phyloP scores from a whole-genome alignment of 1,284 basidiomycete genomes.

The Leccinum pachyderme region DNA sequence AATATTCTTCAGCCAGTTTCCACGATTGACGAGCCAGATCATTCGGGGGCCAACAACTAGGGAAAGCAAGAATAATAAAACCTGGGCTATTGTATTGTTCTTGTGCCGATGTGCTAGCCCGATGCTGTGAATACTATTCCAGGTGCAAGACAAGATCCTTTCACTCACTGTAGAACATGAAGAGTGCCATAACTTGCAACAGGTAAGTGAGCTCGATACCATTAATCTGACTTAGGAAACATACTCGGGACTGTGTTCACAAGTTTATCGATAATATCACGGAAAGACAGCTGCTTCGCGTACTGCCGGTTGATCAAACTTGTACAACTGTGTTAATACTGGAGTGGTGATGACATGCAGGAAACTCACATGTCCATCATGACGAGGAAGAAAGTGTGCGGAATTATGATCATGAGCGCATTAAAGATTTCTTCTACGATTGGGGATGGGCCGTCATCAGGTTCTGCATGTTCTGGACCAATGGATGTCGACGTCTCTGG shows the following conservation, averaged over 20 bases:
- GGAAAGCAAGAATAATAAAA: conserved; percentile 56
- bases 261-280: conserved; percentile 53
- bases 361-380: conserved; percentile 75
- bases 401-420: conserved; percentile 59
- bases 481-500: background rate
- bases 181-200: conserved; percentile 59
- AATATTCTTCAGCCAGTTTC: conserved; percentile 66
- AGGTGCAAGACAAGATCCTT: background rate
- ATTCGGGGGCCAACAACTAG: conserved; percentile 58
- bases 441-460: conserved; percentile 38
- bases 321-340: conserved; percentile 4
- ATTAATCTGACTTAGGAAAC: conserved; percentile 28
- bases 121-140: conserved; percentile 2
- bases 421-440: conserved; percentile 70
- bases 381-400: conserved; percentile 66
- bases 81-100: conserved; percentile 48
- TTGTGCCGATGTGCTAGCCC: conserved; percentile 64
- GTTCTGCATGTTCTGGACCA: conserved; percentile 21
- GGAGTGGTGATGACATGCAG: background rate
- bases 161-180: conserved; percentile 74
- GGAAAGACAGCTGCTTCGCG: conserved; percentile 49
- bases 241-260: conserved; percentile 64
- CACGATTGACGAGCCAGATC: conserved; percentile 67
- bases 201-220: conserved; percentile 5
- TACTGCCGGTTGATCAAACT: conserved; percentile 79